Percentiles rank a stretch among this genome's conserved stretches.
Evolutionary conservation across 495 filamentous ascomycete species (phyloP).

Genomic region (Aspergillus ellipticus): DNA sequence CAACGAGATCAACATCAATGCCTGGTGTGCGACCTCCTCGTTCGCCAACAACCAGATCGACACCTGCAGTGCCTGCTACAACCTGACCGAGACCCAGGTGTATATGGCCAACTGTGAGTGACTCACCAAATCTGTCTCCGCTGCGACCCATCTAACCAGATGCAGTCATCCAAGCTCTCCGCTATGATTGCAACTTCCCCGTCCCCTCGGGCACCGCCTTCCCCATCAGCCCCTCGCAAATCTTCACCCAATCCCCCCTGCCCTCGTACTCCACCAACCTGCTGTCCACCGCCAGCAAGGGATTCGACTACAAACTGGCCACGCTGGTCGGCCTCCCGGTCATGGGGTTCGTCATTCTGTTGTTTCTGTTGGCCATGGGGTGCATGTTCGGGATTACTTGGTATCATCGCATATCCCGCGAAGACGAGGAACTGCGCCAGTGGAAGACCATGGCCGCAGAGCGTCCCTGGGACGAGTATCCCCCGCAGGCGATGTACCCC

Average conservation of each 20-base stretch:
- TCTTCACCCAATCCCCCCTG: constrained; percentile 41
- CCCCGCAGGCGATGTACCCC: constrained; percentile 1
- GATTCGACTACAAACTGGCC: constrained; percentile 34
- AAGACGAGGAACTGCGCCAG: not conserved
- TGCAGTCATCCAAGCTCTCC: constrained; percentile 48
- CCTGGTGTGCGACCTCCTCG: constrained; percentile 30
- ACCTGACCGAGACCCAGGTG: constrained; percentile 36
- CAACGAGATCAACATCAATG: constrained; percentile 24
- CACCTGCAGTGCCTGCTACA: constrained; percentile 45
- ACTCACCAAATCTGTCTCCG: not conserved
- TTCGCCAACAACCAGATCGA: constrained; percentile 43
- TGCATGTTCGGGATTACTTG: not conserved
- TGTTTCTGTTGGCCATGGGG: not conserved
- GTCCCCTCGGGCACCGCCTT: constrained; percentile 33
- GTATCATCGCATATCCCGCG: not conserved
- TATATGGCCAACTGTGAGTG: constrained; percentile 51
- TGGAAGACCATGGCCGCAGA: constrained; percentile 1
- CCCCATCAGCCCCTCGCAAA: constrained; percentile 37
- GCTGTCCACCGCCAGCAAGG: constrained; percentile 12
- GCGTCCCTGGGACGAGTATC: not conserved
- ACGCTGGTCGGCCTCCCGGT: constrained; percentile 47
- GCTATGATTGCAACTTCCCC: constrained; percentile 46
- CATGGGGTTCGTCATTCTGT: constrained; percentile 14
- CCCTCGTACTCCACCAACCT: constrained; percentile 35
- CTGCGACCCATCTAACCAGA: not conserved